phyloP scores from a whole-genome alignment of 148 eudicot genomes.

The Rhododendron molle region DNA sequence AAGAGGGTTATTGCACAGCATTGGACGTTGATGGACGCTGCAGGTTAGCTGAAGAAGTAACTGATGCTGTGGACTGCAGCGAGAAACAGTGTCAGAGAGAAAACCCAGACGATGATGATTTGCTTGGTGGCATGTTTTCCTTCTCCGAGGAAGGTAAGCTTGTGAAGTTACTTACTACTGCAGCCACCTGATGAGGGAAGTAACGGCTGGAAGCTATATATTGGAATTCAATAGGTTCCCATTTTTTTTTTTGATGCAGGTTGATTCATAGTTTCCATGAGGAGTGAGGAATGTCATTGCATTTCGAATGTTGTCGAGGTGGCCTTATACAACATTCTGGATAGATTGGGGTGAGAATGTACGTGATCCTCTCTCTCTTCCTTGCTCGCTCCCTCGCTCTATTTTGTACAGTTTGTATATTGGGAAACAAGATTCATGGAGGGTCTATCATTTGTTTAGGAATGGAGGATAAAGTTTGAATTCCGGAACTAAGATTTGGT shows the following conservation, averaged over 20 bases:
- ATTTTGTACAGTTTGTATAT: neutral
- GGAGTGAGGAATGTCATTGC: neutral
- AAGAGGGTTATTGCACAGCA: constrained; percentile 14
- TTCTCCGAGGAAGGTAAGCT: constrained; percentile 15
- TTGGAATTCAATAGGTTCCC: neutral
- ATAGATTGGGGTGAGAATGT: neutral
- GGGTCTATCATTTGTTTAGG: neutral
- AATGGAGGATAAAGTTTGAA: neutral
- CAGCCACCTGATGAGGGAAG: neutral
- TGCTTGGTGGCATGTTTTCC: constrained; percentile 12
- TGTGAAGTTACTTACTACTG: neutral
- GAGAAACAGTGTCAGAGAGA: neutral
- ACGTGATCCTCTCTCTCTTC: neutral
- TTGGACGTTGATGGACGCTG: neutral
- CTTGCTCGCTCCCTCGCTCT: neutral
- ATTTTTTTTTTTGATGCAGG: constrained; percentile 10
- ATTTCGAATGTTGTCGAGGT: neutral
- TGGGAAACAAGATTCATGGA: constrained; percentile 5
- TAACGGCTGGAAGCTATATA: neutral
- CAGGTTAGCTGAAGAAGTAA: constrained; percentile 6
- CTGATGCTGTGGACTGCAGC: constrained; percentile 11
- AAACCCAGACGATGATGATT: constrained; percentile 6
- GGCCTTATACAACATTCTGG: neutral
- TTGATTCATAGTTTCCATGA: constrained; percentile 5
- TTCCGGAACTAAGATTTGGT: neutral